These are phyloP conservation scores for Exidia glandulosa DNA, from an alignment of 768 basidiomycete species.

Conservation along the genomic window DNA sequence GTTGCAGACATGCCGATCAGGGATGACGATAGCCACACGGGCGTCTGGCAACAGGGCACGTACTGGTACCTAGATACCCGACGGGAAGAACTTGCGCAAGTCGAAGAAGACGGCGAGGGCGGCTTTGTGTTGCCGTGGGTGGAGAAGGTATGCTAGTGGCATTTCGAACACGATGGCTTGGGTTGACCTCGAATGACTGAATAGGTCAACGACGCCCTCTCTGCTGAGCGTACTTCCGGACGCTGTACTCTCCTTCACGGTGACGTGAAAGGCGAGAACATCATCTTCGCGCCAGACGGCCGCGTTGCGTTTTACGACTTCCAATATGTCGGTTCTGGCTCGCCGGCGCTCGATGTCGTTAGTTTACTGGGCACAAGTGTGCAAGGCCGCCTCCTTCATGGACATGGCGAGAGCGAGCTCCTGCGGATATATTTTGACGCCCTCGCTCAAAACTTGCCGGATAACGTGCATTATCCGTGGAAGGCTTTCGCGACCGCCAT, in stretches of 20 bases:
- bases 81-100: constrained; percentile 1
- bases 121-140: constrained; percentile 1
- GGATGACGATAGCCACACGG: background rate
- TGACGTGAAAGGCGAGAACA: constrained; percentile 4
- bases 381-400: background rate
- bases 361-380: constrained; percentile 3
- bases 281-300: background rate
- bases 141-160: background rate
- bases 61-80: constrained; percentile 6
- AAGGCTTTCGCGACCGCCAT: background rate
- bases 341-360: background rate
- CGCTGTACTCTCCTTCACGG: constrained; percentile 3
- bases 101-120: background rate
- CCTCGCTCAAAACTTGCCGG: background rate
- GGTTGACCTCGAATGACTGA: background rate
- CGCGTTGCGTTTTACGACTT: constrained; percentile 1
- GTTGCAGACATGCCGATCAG: background rate
- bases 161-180: background rate
- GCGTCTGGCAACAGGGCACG: constrained; percentile 4
- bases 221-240: background rate
- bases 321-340: constrained; percentile 2
- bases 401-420: background rate
- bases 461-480: background rate
- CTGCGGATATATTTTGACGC: constrained; percentile 1
- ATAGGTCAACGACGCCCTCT: background rate